A percentile compares a stretch with the other conserved stretches of the same genome.
Evolutionary conservation across 139 green algal genomes (phyloP).

Genomic region (Chlorella sp.): DNA sequence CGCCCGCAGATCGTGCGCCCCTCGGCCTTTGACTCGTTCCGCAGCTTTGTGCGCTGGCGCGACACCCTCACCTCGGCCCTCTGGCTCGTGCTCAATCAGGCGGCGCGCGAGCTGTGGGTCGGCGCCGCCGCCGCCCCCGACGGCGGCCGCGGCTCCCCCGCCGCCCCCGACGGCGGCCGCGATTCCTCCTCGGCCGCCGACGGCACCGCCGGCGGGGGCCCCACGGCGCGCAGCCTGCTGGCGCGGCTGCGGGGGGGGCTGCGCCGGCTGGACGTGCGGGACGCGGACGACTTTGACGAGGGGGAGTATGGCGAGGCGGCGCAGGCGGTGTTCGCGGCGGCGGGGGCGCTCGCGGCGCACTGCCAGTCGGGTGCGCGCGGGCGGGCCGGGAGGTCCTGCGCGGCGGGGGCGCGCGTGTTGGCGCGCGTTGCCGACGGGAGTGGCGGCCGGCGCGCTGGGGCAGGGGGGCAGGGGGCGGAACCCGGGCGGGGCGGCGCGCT

Average conservation of each 20-base stretch:
- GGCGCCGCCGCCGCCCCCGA: slow-evolving; percentile 4
- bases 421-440: no score
- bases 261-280: slow-evolving; percentile 56
- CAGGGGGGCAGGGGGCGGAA: no score
- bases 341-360: slow-evolving; percentile 27
- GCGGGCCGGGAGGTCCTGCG: not conserved
- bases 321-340: slow-evolving; percentile 30
- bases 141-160: slow-evolving; percentile 31
- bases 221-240: slow-evolving; percentile 30
- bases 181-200: no score
- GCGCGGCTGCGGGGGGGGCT: slow-evolving; percentile 47
- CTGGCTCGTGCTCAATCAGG: slow-evolving; percentile 43
- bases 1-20: slow-evolving; percentile 36
- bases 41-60: slow-evolving; percentile 59
- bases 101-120: slow-evolving; percentile 42
- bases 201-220: not conserved
- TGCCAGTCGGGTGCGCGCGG: slow-evolving; percentile 8
- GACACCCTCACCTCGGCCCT: slow-evolving; percentile 44
- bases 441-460: no score
- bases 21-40: slow-evolving; percentile 48
- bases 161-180: slow-evolving; percentile 5
- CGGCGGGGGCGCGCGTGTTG: not conserved
- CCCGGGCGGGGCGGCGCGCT: no score
- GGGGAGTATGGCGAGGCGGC: slow-evolving; percentile 54
- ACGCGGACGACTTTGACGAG: slow-evolving; percentile 67